Conservation (phyloP, 306 rosid genomes). For the Pachyrhizus erosus region DNA sequence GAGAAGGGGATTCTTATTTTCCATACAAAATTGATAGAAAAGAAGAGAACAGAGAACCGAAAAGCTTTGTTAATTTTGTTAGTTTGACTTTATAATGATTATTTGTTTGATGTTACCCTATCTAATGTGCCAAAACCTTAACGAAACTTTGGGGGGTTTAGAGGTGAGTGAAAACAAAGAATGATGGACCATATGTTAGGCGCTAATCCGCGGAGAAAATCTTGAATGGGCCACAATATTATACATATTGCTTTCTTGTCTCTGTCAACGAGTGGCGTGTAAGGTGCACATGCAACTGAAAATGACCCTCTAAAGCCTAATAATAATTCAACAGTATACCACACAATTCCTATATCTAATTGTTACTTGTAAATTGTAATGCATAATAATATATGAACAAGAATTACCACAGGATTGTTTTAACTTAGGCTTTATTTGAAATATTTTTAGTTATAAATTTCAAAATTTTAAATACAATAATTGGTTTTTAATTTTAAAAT, state of each 20-base stretch:
- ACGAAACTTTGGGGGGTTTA: not conserved
- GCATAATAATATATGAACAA: not conserved
- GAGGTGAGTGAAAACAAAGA: constrained; percentile 11
- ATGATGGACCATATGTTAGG: not conserved
- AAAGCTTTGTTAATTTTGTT: not conserved
- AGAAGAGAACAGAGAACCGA: not conserved
- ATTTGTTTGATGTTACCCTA: not conserved
- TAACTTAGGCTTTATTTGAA: too few relatives aligned
- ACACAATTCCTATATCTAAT: not conserved
- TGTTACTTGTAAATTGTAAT: not conserved
- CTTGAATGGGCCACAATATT: constrained; percentile 52
- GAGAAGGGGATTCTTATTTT: not conserved
- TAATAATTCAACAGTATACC: not conserved
- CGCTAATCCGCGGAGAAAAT: constrained; percentile 47
- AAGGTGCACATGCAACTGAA: constrained; percentile 61
- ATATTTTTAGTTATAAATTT: too few relatives aligned
- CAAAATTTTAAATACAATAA: too few relatives aligned
- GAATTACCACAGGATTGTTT: too few relatives aligned
- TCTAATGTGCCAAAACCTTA: constrained; percentile 13
- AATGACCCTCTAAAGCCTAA: constrained; percentile 40
- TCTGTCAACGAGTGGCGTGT: constrained; percentile 41
- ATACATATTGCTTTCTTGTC: constrained; percentile 37
- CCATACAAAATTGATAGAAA: not conserved
- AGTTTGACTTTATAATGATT: constrained; percentile 28
- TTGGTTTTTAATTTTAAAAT: too few relatives aligned